These are phyloP conservation scores for Malus hybrid DNA, from an alignment of 331 rosid species.

Conservation along the genomic window DNA sequence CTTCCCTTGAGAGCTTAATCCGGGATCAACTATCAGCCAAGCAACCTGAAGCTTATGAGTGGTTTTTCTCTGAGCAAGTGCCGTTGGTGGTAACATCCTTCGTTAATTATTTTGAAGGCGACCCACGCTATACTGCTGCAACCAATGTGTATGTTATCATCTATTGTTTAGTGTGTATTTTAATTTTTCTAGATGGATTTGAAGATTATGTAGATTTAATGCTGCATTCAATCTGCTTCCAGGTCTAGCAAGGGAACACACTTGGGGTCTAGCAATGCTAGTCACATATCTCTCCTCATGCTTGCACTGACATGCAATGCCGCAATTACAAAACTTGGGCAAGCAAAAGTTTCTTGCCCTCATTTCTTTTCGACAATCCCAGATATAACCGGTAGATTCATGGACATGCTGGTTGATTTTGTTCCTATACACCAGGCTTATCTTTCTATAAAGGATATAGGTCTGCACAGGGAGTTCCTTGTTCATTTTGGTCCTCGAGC, in stretches of 20 bases:
- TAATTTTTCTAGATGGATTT: conserved; percentile 11
- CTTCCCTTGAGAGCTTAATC: conserved; percentile 77
- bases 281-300: conserved; percentile 63
- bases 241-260: conserved; percentile 53
- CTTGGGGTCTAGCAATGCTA: conserved; percentile 38
- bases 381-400: conserved; percentile 82
- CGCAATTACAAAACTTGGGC: conserved; percentile 83
- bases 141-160: conserved; percentile 52
- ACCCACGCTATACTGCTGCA: conserved; percentile 54
- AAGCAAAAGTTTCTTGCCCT: conserved; percentile 74
- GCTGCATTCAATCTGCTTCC: conserved; percentile 24
- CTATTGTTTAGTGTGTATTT: conserved; percentile 10
- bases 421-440: conserved; percentile 70
- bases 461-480: conserved; percentile 77
- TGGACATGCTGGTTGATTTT: conserved; percentile 81
- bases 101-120: conserved; percentile 59
- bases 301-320: conserved; percentile 87
- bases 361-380: conserved; percentile 74
- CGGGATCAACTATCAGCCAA: conserved; percentile 72
- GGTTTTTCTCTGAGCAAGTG: conserved; percentile 95
- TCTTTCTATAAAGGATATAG: conserved; percentile 66
- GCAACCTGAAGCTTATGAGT: conserved; percentile 77
- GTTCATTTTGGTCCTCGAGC: conserved; percentile 94
- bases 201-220: conserved; percentile 22
- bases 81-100: conserved; percentile 64